Conservation (phyloP, 2,329 filamentous ascomycete species). For the Fusarium circinatum region DNA sequence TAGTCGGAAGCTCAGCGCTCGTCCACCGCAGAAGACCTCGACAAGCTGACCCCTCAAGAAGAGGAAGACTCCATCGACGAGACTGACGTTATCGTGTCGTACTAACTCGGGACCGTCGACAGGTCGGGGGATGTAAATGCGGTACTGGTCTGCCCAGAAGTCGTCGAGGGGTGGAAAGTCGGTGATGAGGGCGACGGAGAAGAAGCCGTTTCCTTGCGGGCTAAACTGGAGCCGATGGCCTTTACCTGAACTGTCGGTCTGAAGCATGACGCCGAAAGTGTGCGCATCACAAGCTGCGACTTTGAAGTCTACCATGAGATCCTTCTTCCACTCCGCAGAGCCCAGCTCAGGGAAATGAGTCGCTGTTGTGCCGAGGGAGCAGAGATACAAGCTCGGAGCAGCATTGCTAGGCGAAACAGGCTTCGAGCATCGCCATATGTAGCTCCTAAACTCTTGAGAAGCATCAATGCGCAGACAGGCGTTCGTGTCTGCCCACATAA, state of each 20-base stretch:
- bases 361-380: constrained; percentile 41
- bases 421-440: constrained; percentile 24
- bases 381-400: constrained; percentile 40
- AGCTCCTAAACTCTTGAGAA: constrained; percentile 37
- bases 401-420: constrained; percentile 38
- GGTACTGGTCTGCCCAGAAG: constrained; percentile 53
- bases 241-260: constrained; percentile 42
- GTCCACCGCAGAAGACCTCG: constrained; percentile 46
- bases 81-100: constrained; percentile 45
- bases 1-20: constrained; percentile 45
- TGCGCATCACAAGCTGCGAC: constrained; percentile 42
- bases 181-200: constrained; percentile 44
- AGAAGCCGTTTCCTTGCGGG: constrained; percentile 34
- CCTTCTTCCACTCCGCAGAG: constrained; percentile 23
- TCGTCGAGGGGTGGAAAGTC: constrained; percentile 50
- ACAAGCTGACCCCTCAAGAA: constrained; percentile 43
- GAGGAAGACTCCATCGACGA: constrained; percentile 41
- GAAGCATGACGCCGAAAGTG: constrained; percentile 45
- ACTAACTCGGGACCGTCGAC: constrained; percentile 51
- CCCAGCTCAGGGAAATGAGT: constrained; percentile 40
- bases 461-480: constrained; percentile 43
- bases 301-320: constrained; percentile 42
- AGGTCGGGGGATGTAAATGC: constrained; percentile 44
- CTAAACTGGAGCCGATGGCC: constrained; percentile 43
- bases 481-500: constrained; percentile 43